These are phyloP conservation scores for Aspergillus neotritici DNA, from an alignment of 2,329 filamentous ascomycete species.

Conservation along the genomic window DNA sequence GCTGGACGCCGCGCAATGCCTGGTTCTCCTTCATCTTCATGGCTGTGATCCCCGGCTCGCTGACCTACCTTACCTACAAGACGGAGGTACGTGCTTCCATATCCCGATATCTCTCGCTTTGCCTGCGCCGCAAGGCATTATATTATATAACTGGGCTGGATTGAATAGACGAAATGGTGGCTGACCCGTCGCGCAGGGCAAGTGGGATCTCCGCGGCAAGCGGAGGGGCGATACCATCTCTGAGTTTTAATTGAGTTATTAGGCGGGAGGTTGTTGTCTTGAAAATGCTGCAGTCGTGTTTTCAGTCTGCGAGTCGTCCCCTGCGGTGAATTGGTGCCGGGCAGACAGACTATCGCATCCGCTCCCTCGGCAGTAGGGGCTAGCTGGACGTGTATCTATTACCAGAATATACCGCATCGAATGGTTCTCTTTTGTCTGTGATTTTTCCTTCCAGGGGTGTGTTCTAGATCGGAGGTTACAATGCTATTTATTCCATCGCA, in stretches of 20 bases:
- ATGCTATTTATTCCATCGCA: too few species aligned
- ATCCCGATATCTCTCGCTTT: too few species aligned
- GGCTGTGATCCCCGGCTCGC: slow-evolving; percentile 61
- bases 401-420: slow-evolving; percentile 31
- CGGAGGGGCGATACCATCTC: slow-evolving; percentile 75
- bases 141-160: too few species aligned
- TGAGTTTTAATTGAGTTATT: slow-evolving; percentile 57
- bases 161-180: background rate
- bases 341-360: too few species aligned
- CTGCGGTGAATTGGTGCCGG: too few species aligned
- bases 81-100: slow-evolving; percentile 68
- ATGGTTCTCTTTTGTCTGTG: slow-evolving; percentile 15
- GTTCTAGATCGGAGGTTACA: too few species aligned
- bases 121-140: background rate
- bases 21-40: slow-evolving; percentile 74
- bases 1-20: slow-evolving; percentile 81
- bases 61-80: slow-evolving; percentile 68
- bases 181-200: slow-evolving; percentile 57
- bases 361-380: too few species aligned
- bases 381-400: slow-evolving; percentile 26
- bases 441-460: background rate
- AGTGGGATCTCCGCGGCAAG: slow-evolving; percentile 81
- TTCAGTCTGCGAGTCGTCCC: too few species aligned
- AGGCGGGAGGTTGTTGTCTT: too few species aligned
- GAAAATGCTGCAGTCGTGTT: too few species aligned